These are phyloP conservation scores for Corylus americana DNA, from an alignment of 306 rosid species.

Conservation along the genomic window DNA sequence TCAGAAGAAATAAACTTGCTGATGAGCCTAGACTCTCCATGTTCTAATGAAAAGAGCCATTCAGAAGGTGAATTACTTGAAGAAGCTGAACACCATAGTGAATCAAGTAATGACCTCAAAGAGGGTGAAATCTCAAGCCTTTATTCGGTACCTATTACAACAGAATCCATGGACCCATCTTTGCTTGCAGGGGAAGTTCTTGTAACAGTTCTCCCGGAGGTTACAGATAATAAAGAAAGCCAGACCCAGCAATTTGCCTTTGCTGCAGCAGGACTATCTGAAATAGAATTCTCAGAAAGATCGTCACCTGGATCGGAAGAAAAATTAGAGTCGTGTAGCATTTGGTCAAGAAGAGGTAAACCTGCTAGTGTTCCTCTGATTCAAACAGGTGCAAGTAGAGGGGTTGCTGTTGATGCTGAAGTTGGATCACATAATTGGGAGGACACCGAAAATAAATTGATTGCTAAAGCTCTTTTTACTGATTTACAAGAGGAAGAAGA, in stretches of 20 bases:
- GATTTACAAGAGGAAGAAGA: constrained; percentile 45
- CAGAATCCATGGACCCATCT: constrained; percentile 36
- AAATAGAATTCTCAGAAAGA: constrained; percentile 25
- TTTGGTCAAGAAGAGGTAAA: constrained; percentile 74
- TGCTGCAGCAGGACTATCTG: constrained; percentile 31
- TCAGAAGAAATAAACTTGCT: constrained; percentile 26
- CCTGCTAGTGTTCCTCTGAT: constrained; percentile 54
- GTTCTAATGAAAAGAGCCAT: constrained; percentile 9
- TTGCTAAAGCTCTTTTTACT: constrained; percentile 32
- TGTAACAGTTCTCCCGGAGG: constrained; percentile 14
- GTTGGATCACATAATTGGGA: constrained; percentile 30
- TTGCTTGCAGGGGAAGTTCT: constrained; percentile 20
- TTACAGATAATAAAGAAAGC: constrained; percentile 32
- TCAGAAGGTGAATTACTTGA: constrained; percentile 13
- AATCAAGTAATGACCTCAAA: constrained; percentile 13
- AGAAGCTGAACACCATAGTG: constrained; percentile 28
- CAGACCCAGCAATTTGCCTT: constrained; percentile 35
- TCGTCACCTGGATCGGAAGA: constrained; percentile 28
- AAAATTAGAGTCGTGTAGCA: constrained; percentile 31
- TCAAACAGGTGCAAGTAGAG: constrained; percentile 43
- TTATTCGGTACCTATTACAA: constrained; percentile 17
- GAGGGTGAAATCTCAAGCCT: constrained; percentile 19
- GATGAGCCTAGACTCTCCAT: constrained; percentile 10
- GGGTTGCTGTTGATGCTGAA: constrained; percentile 27
- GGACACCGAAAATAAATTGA: constrained; percentile 22